These are phyloP conservation scores for Nicotiana undulata DNA, from an alignment of 257 asterid genomes.

Conservation along the genomic window DNA sequence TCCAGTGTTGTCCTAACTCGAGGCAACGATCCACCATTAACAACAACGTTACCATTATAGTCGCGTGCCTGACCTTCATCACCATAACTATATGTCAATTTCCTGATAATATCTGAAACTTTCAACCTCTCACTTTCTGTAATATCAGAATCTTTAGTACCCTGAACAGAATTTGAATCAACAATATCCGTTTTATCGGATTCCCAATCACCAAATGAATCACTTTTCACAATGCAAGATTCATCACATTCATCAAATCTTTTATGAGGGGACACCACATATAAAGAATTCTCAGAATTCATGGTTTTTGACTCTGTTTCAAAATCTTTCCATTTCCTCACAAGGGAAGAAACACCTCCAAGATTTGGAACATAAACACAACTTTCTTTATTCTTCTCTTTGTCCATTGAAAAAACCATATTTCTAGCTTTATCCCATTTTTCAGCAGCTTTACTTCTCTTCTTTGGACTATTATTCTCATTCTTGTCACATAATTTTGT, in stretches of 20 bases:
- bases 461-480: slow-evolving; percentile 1
- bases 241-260: background rate
- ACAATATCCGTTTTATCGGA: slow-evolving; percentile 27
- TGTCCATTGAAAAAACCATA: background rate
- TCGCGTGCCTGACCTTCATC: background rate
- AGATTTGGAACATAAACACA: slow-evolving; percentile 16
- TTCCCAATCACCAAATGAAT: slow-evolving; percentile 48
- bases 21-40: slow-evolving; percentile 28
- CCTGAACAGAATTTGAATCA: too few species aligned
- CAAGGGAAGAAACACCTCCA: slow-evolving; percentile 70
- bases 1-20: slow-evolving; percentile 37
- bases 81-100: slow-evolving; percentile 29
- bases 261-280: slow-evolving; percentile 5
- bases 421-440: slow-evolving; percentile 36
- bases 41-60: slow-evolving; percentile 1
- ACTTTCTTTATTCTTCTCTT: slow-evolving; percentile 19
- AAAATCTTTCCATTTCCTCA: slow-evolving; percentile 62
- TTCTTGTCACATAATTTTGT: slow-evolving; percentile 27
- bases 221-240: slow-evolving; percentile 5
- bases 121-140: slow-evolving; percentile 61
- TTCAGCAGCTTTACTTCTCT: slow-evolving; percentile 2
- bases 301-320: slow-evolving; percentile 37
- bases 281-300: background rate
- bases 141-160: slow-evolving; percentile 39
- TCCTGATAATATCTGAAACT: slow-evolving; percentile 64